Percentiles rank a stretch among this genome's conserved stretches.
Conservation (phyloP, 257 asterid genomes). For the Solanum stenotomum region DNA sequence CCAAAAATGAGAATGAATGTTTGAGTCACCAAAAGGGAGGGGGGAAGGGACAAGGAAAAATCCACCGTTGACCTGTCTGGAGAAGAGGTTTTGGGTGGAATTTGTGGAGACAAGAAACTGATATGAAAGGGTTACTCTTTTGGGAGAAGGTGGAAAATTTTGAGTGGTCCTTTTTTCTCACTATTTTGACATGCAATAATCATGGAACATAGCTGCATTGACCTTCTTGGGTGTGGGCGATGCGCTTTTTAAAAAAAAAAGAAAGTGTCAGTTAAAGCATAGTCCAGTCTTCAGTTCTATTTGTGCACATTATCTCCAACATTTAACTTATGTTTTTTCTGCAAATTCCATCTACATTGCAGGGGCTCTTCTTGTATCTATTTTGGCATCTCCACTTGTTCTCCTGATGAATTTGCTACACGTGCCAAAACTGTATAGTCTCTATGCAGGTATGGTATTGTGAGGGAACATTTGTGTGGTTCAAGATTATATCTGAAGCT, state of each 20-base stretch:
- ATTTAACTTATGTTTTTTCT: background rate
- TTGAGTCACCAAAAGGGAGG: background rate
- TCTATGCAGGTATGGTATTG: constrained; percentile 50
- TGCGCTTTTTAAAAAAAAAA: background rate
- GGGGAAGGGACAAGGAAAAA: background rate
- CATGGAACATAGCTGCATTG: background rate
- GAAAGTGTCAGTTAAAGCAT: background rate
- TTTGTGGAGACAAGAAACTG: background rate
- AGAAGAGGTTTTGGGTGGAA: background rate
- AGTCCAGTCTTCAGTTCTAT: background rate
- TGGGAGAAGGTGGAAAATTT: background rate
- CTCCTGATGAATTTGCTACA: constrained; percentile 46
- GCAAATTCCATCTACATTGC: background rate
- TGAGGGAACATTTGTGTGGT: background rate
- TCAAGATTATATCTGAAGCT: background rate
- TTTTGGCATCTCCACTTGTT: constrained; percentile 70
- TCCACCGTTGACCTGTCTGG: background rate
- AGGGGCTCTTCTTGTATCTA: constrained; percentile 77
- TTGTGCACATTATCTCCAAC: background rate
- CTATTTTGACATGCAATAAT: background rate
- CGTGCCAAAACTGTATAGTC: constrained; percentile 69
- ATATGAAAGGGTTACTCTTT: background rate
- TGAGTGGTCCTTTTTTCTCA: background rate
- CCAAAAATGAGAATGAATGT: background rate
- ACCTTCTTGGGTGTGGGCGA: background rate